Percentiles rank a stretch among this genome's conserved stretches.
Conservation (phyloP, 2,329 filamentous ascomycete species). For the Madurella fahalii region DNA sequence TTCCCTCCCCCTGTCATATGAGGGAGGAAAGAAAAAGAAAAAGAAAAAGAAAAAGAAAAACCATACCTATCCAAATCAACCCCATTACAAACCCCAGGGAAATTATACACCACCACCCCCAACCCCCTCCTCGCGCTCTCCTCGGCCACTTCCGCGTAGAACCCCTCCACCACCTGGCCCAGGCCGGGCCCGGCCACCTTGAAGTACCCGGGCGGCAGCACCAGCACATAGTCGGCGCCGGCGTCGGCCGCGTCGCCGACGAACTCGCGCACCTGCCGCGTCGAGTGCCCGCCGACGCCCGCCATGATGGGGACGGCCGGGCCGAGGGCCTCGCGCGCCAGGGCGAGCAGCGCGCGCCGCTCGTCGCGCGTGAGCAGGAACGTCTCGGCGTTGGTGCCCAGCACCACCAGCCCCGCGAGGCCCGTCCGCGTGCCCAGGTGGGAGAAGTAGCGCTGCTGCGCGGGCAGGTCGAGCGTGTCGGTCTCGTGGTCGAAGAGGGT, state of each 20-base stretch:
- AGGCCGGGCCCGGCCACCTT: slow-evolving; percentile 54
- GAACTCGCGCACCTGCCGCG: slow-evolving; percentile 58
- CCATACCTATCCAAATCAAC: slow-evolving; percentile 53
- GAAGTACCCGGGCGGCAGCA: slow-evolving; percentile 62
- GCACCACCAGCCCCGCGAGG: slow-evolving; percentile 31
- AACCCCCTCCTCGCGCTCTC: slow-evolving; percentile 49
- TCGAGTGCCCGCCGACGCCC: slow-evolving; percentile 61
- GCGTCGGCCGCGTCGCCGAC: slow-evolving; percentile 55
- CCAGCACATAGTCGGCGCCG: slow-evolving; percentile 58
- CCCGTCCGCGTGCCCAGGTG: slow-evolving; percentile 28
- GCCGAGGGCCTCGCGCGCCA: slow-evolving; percentile 52
- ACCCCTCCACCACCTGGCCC: slow-evolving; percentile 50
- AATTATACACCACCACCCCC: slow-evolving; percentile 64
- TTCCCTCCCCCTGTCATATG: neutral
- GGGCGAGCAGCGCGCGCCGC: slow-evolving; percentile 44
- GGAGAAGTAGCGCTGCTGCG: slow-evolving; percentile 30
- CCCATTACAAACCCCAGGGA: slow-evolving; percentile 64
- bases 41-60: neutral
- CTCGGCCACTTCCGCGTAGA: slow-evolving; percentile 57
- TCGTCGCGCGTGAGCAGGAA: slow-evolving; percentile 34
- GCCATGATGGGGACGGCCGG: slow-evolving; percentile 56
- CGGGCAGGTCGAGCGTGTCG: slow-evolving; percentile 28
- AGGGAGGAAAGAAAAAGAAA: neutral
- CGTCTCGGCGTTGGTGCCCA: slow-evolving; percentile 35
- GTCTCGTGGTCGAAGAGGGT: slow-evolving; percentile 33